Evolutionary conservation across 495 filamentous ascomycete genomes (phyloP).

Genomic region (Hyaloscypha bicolor): DNA sequence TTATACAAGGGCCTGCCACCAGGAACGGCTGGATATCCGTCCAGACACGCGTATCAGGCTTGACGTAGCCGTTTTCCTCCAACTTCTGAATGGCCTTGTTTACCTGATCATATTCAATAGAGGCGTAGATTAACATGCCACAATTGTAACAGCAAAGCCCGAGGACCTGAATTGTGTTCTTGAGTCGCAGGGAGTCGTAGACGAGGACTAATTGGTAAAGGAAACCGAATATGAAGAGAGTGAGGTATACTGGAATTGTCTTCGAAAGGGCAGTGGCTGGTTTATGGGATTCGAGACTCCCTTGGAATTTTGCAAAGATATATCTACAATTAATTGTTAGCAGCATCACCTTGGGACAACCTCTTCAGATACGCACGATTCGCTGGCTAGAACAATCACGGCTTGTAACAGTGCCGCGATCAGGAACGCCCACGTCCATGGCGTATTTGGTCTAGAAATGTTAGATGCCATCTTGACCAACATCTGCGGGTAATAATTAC

Average conservation of each 20-base stretch:
- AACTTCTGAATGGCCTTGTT: slow-evolving; percentile 59
- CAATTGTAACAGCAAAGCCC: slow-evolving; percentile 91
- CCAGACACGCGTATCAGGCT: slow-evolving; percentile 58
- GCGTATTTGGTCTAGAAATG: slow-evolving; percentile 44
- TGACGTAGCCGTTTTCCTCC: slow-evolving; percentile 32
- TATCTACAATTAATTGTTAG: slow-evolving; percentile 39
- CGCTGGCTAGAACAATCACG: slow-evolving; percentile 74
- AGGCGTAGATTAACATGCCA: slow-evolving; percentile 86
- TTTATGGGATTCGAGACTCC: slow-evolving; percentile 41
- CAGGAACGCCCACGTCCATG: slow-evolving; percentile 89
- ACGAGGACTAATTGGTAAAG: slow-evolving; percentile 86
- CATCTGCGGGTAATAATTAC: slow-evolving; percentile 9
- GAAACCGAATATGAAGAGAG: slow-evolving; percentile 97
- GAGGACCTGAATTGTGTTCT: slow-evolving; percentile 99
- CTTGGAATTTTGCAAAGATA: slow-evolving; percentile 71
- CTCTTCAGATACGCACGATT: slow-evolving; percentile 66
- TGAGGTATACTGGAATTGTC: slow-evolving; percentile 86
- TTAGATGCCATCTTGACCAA: slow-evolving; percentile 6
- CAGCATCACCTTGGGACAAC: not conserved
- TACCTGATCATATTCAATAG: slow-evolving; percentile 90
- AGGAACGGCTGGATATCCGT: slow-evolving; percentile 68
- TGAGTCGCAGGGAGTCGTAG: slow-evolving; percentile 89
- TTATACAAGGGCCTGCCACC: slow-evolving; percentile 82
- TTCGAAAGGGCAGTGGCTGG: slow-evolving; percentile 49
- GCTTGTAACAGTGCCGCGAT: slow-evolving; percentile 74